These are phyloP conservation scores for Aureobasidium zeae DNA, from an alignment of 2,329 filamentous ascomycete species.

Conservation along the genomic window DNA sequence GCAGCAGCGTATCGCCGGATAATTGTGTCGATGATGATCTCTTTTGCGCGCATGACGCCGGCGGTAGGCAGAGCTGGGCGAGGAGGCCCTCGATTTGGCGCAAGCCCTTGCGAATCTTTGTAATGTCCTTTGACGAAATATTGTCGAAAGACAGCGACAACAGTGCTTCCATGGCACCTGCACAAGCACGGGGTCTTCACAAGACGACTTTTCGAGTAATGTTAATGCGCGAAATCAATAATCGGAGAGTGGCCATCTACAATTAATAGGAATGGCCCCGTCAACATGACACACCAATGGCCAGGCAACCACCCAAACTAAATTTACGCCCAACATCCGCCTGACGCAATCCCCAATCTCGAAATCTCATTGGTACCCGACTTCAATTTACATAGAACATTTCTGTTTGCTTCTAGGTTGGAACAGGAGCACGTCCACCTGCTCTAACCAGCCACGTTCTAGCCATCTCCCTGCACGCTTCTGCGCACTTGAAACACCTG, in stretches of 20 bases:
- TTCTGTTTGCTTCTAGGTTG: not conserved
- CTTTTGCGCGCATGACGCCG: constrained; percentile 25
- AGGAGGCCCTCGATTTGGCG: constrained; percentile 89
- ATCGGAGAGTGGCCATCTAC: not conserved
- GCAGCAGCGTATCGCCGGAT: constrained; percentile 18
- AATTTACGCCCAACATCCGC: not conserved
- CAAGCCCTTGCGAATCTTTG: constrained; percentile 86
- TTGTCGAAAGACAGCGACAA: constrained; percentile 93
- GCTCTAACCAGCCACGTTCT: no score
- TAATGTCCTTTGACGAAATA: constrained; percentile 80
- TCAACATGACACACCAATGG: not conserved
- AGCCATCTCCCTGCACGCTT: no score
- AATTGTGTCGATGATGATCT: constrained; percentile 22
- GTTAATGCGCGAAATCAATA: no score
- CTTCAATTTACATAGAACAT: no score
- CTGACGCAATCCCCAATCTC: not conserved
- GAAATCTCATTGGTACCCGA: no score
- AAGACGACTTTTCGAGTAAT: no score
- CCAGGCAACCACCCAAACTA: not conserved
- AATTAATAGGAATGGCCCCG: not conserved
- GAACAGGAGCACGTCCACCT: not conserved
- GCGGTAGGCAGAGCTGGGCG: constrained; percentile 82
- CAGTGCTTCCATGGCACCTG: constrained; percentile 69
- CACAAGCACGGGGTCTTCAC: constrained; percentile 3
- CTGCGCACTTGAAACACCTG: no score